Conservation (phyloP, 768 basidiomycete genomes). For the Rhizopogon sp. region DNA sequence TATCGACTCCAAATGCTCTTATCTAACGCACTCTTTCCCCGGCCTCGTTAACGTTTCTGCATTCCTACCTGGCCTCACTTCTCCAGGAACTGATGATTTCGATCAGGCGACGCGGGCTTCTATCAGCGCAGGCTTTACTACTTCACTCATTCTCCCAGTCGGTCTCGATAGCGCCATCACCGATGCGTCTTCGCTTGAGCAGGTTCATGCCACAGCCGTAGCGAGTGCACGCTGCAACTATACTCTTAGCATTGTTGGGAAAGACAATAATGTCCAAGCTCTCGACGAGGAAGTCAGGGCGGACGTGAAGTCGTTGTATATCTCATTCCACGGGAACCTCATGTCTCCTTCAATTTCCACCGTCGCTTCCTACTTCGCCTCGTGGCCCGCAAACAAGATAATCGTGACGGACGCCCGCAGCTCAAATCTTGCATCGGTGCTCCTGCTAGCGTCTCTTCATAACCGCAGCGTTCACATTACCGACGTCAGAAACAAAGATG, state of each 20-base stretch:
- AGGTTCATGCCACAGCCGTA: conserved; percentile 58
- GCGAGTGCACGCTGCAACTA: conserved; percentile 82
- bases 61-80: conserved; percentile 70
- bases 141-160: conserved; percentile 71
- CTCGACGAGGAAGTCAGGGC: conserved; percentile 73
- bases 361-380: conserved; percentile 81
- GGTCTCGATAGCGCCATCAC: conserved; percentile 59
- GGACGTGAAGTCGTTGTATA: conserved; percentile 81
- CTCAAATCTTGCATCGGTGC: conserved; percentile 86
- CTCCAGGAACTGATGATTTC: conserved; percentile 47
- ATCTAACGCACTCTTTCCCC: conserved; percentile 85
- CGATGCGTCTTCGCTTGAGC: conserved; percentile 63
- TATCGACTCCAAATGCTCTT: conserved; percentile 92
- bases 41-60: conserved; percentile 86
- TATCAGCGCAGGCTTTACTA: conserved; percentile 87
- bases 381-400: conserved; percentile 90
- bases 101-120: conserved; percentile 72
- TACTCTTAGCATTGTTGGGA: conserved; percentile 75
- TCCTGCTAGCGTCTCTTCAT: conserved; percentile 91
- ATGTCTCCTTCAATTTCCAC: conserved; percentile 57
- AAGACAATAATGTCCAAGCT: conserved; percentile 53
- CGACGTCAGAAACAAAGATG: conserved; percentile 81
- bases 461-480: conserved; percentile 86
- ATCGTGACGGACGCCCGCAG: conserved; percentile 92
- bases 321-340: conserved; percentile 60